These are phyloP conservation scores for Mortierella sp. DNA, from an alignment of 371 early-diverging fungal species.

Conservation along the genomic window DNA sequence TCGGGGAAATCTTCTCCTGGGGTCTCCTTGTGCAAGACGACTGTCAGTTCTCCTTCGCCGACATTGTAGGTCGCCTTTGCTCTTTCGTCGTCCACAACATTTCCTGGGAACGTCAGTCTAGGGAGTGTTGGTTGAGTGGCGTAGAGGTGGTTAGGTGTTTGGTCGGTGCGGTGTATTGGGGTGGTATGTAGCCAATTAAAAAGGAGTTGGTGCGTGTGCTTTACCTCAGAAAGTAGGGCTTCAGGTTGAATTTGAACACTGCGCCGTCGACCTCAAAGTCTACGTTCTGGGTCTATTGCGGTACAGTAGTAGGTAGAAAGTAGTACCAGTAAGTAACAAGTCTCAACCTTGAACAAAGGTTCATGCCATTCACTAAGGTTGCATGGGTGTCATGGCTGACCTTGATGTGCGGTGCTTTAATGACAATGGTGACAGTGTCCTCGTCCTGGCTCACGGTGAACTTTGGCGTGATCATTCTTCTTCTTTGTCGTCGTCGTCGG, in stretches of 20 bases:
- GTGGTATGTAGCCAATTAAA: neutral
- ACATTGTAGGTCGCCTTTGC: constrained; percentile 88
- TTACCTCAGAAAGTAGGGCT: constrained; percentile 89
- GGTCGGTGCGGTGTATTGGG: neutral
- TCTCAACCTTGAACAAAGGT: neutral
- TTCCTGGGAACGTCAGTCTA: constrained; percentile 88
- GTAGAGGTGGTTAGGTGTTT: neutral
- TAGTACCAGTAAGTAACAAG: neutral
- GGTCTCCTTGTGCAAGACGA: constrained; percentile 83
- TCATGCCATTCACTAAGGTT: neutral
- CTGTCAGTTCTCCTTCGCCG: constrained; percentile 79
- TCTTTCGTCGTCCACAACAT: constrained; percentile 89
- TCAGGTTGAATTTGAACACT: constrained; percentile 84
- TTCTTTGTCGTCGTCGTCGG: neutral
- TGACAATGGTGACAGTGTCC: constrained; percentile 75
- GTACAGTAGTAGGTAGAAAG: neutral
- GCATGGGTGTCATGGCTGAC: constrained; percentile 33
- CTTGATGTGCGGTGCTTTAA: constrained; percentile 89
- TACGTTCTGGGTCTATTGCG: constrained; percentile 82
- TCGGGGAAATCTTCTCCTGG: constrained; percentile 88
- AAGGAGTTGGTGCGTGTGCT: neutral
- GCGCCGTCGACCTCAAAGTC: constrained; percentile 82
- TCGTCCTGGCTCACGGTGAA: constrained; percentile 89
- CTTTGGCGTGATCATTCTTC: constrained; percentile 91
- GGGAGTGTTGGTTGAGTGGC: neutral